Conservation (phyloP, 805 yeast species). For the Saccharomyces mikatae region DNA sequence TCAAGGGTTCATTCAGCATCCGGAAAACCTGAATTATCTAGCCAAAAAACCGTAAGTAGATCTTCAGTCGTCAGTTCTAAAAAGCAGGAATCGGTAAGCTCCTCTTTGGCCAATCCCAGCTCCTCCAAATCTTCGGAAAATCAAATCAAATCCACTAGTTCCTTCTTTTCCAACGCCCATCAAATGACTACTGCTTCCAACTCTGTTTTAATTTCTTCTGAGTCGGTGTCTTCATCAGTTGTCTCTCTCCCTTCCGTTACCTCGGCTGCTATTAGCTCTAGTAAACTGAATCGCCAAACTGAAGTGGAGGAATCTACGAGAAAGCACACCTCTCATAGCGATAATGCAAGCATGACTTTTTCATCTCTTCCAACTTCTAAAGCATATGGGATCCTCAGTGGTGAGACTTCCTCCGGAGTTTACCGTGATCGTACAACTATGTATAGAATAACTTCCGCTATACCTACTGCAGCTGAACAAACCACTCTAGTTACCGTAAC, state of each 20-base stretch:
- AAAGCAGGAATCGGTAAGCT: not conserved
- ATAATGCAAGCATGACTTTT: not conserved
- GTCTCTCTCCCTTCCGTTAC: not conserved
- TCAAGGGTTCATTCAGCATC: not conserved
- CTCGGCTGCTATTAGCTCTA: not conserved
- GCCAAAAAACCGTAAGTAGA: not conserved
- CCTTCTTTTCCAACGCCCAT: not conserved
- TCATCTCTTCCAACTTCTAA: not conserved
- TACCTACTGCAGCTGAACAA: conserved; percentile 1
- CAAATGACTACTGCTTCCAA: not conserved
- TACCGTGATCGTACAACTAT: conserved; percentile 4
- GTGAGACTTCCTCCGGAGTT: not conserved
- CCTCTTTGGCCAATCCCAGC: not conserved
- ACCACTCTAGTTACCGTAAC: conserved; percentile 30
- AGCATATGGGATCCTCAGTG: not conserved
- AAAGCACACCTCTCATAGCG: not conserved
- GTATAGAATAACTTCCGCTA: not conserved
- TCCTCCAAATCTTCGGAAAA: not conserved
- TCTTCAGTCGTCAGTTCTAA: not conserved
- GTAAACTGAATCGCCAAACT: not conserved
- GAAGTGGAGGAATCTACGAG: not conserved
- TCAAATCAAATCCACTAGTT: not conserved
- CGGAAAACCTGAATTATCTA: not conserved
- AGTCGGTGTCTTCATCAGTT: not conserved
- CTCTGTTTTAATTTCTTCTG: not conserved